Evolutionary conservation across 2,329 filamentous ascomycete species (phyloP), one percentile per base, ranked within the genome.

Genomic region (Boeremia exigua): DNA sequence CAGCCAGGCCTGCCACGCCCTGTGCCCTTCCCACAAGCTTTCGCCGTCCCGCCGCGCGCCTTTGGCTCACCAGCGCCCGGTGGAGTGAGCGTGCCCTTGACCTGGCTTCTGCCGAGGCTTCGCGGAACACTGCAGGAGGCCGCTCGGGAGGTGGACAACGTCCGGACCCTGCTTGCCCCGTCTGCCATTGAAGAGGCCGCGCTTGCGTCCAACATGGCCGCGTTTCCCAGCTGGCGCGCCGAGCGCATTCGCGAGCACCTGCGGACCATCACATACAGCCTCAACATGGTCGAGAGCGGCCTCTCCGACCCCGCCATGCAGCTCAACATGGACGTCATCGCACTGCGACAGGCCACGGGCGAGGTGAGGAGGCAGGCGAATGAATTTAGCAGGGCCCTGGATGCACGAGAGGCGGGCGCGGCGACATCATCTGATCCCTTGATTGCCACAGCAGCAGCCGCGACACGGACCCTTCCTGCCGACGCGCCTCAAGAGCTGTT

Each of bases 71-170:
- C 65, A 10, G 38, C 56, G 6, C 56, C 46, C 14, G 64, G 56
- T 19, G 61, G 57, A 9, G 46, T 53, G 1, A 61, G 69, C 19
- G 59, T 62, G 15, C 54, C 49, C 6, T 30, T 66, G 14, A 45
- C 43, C 44, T 57, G 54, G 54, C 48, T 57, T 14, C 37, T 75
- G 9, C 54, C 59, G 7, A 66, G 66, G 7, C 60, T 72, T 10
- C 54, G 67, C 45, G 32, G 25, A 3, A 61, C 66, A 5, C 54
- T 75, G 29, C 63, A 68, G n/a, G 52, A 57, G 7, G 69, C 70
- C 19, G 63, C 66, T 27, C 67, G 65, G 17, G 70, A 74, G 48
- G 67, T 75, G 62, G 69, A 72, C 6, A 74, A 73, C 45, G 62
- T 70, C 4, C 65, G 68, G 11, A 44, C 59, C 1, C 34, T 74